Evolutionary conservation across 495 filamentous ascomycete species (phyloP).

Genomic region (Bathelium albidoporum): DNA sequence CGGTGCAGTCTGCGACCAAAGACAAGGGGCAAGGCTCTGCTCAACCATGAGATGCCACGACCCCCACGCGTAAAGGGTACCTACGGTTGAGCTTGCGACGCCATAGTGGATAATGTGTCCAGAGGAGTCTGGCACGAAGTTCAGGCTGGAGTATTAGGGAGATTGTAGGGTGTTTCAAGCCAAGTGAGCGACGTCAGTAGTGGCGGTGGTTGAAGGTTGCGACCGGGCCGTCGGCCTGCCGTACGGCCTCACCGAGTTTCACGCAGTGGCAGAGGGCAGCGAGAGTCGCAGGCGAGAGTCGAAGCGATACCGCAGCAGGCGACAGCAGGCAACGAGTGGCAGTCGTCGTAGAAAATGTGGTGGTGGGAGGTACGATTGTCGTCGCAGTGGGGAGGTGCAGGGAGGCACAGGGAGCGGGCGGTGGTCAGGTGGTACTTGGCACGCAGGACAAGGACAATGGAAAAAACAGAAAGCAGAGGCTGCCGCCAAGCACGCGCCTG

Average conservation of each 20-base stretch:
- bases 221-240: slow-evolving; percentile 5
- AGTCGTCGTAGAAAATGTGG: background rate
- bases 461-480: background rate
- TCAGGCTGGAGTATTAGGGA: background rate
- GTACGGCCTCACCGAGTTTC: background rate
- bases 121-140: background rate
- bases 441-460: background rate
- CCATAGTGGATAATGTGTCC: background rate
- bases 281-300: background rate
- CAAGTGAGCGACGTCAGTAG: background rate
- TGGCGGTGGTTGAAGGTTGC: background rate
- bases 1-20: background rate
- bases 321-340: background rate
- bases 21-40: background rate
- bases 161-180: background rate
- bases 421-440: background rate
- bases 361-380: background rate
- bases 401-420: background rate
- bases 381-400: background rate
- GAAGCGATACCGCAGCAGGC: background rate
- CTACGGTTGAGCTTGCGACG: background rate
- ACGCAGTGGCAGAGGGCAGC: background rate
- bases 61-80: background rate
- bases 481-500: background rate
- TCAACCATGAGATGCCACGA: background rate